Conservation (phyloP, 83 land plant genomes). For the Larix sibirica region DNA sequence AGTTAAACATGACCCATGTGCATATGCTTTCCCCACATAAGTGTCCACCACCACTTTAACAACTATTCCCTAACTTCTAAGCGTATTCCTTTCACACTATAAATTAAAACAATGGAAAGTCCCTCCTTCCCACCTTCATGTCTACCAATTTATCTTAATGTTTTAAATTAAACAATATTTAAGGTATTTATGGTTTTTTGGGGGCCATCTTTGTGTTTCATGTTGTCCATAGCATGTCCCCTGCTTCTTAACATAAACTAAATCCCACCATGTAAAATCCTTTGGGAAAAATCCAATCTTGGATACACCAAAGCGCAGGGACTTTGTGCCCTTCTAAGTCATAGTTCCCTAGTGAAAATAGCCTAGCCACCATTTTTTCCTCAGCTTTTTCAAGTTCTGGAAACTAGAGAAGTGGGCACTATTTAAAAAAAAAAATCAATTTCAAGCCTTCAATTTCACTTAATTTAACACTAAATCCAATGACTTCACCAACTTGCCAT, state of each 20-base stretch:
- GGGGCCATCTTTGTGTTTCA: background rate
- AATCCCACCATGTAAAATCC: background rate
- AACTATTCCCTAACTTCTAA: background rate
- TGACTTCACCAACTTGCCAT: background rate
- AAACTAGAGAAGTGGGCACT: no score
- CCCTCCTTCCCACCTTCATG: background rate
- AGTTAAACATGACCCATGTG: no score
- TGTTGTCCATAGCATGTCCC: background rate
- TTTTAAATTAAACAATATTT: background rate
- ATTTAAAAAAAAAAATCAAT: background rate
- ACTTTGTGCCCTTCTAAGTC: background rate
- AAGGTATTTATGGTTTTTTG: background rate
- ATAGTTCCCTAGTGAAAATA: background rate
- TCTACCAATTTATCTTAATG: background rate
- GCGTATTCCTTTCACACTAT: background rate
- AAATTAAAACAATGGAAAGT: background rate
- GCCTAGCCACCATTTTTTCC: background rate
- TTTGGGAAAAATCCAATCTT: background rate
- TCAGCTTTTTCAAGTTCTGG: no score
- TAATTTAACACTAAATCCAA: no score
- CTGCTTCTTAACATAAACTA: background rate
- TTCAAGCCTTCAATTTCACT: background rate
- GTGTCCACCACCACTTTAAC: no score
- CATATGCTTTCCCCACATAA: background rate
- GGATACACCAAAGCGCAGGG: background rate